Evolutionary conservation across 768 basidiomycete species (phyloP).

Genomic region (Trametes cingulata): DNA sequence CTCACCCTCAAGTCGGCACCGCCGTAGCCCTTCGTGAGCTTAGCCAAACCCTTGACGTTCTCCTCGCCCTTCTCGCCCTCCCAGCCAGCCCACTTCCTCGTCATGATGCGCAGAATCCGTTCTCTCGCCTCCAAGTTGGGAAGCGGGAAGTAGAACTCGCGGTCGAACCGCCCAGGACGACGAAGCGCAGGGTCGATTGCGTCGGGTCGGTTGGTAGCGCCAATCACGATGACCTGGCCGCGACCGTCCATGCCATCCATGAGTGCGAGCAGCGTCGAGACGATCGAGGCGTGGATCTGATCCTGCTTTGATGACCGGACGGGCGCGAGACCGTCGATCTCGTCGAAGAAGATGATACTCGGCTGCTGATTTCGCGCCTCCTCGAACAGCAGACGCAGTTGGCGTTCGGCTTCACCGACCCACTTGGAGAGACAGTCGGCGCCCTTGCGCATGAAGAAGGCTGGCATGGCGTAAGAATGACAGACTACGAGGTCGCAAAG

Average conservation of each 20-base stretch:
- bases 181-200: constrained; percentile 96
- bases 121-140: constrained; percentile 83
- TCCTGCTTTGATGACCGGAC: constrained; percentile 99
- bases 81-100: constrained; percentile 86
- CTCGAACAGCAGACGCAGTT: constrained; percentile 91
- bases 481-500: not conserved
- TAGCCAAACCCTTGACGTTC: constrained; percentile 68
- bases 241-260: constrained; percentile 99
- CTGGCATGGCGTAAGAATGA: constrained; percentile 45
- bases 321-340: constrained; percentile 97
- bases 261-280: constrained; percentile 90
- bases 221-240: constrained; percentile 96
- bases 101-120: constrained; percentile 90
- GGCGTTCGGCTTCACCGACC: constrained; percentile 98
- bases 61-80: constrained; percentile 50
- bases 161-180: constrained; percentile 92
- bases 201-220: constrained; percentile 96
- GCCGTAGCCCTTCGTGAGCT: constrained; percentile 94
- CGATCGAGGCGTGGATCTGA: constrained; percentile 97
- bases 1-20: constrained; percentile 93
- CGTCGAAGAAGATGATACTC: constrained; percentile 98
- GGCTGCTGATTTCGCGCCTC: constrained; percentile 93
- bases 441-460: constrained; percentile 99
- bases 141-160: constrained; percentile 97
- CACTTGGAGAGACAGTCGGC: constrained; percentile 98